Evolutionary conservation across 768 basidiomycete genomes (phyloP), one percentile per base, ranked within the genome.

Genomic region (Lactarius hatsudake): DNA sequence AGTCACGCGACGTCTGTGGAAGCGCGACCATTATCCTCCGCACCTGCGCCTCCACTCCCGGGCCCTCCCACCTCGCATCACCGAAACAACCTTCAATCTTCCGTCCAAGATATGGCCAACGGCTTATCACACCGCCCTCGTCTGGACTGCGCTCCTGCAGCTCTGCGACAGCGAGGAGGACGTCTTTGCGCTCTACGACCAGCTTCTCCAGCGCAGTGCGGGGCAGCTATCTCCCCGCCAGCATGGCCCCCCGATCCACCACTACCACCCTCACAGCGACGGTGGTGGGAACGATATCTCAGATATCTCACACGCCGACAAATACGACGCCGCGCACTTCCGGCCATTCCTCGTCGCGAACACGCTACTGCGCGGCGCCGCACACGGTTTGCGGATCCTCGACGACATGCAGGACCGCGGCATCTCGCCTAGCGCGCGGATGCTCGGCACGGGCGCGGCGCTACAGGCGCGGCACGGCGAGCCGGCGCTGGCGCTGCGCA

Each of bases 361-460:
- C 70, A 78, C 79, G 60, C 62, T 69, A 5, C 60, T 72, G 4
- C 69, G 67, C 34, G 77, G 79, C 1, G 72, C 80, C 0, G 57
- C 71, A 5, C 72, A 73, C 34, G 84, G 82, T 0, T 71, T 77
- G 0, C 66, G 70, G 26, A 77, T 88, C 23, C 60, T 89, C 45
- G 69, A 69, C n/a, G 86, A 89, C 71, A 87, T 90, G 85, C 56
- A 78, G 4, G 60, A 71, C 8, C 71, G 82, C 0, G 82, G 81
- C 5, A 68, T 89, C 34, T 61, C 71, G 6, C 87, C 87, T 0
- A 75, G 75, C 28, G 71, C 79, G 8, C 74, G 81, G n/a, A 81
- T 84, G 43, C 82, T 82, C 71, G 82, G 83, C n/a, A 79, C 82
- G 36, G 71, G 86, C 38, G 82, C 81, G 0, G 79, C 81, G 2